Conservation (phyloP, 2,329 filamentous ascomycete genomes). For the Cladosporium halotolerans region DNA sequence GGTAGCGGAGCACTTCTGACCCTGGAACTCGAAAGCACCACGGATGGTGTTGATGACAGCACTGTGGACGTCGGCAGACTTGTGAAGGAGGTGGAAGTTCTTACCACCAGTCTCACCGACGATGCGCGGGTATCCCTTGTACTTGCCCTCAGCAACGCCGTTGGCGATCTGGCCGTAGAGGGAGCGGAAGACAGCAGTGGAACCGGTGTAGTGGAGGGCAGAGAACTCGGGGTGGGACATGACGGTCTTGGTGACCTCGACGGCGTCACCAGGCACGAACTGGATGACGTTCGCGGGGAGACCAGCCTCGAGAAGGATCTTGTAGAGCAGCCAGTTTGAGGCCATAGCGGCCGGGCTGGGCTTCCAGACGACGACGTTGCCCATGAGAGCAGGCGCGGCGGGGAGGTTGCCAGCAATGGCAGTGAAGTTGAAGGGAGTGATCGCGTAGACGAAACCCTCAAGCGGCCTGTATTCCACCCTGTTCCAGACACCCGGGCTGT, state of each 20-base stretch:
- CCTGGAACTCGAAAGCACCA: slow-evolving; percentile 82
- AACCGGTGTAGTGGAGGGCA: slow-evolving; percentile 85
- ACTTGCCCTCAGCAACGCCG: slow-evolving; percentile 72
- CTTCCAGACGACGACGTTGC: slow-evolving; percentile 94
- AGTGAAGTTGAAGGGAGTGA: slow-evolving; percentile 94
- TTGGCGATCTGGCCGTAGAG: slow-evolving; percentile 78
- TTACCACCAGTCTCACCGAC: slow-evolving; percentile 87
- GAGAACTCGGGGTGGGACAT: slow-evolving; percentile 73
- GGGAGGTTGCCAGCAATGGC: slow-evolving; percentile 84
- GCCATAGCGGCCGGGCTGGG: slow-evolving; percentile 78
- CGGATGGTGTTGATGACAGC: slow-evolving; percentile 75
- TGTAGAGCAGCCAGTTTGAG: slow-evolving; percentile 80
- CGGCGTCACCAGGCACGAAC: slow-evolving; percentile 81
- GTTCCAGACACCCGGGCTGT: slow-evolving; percentile 82
- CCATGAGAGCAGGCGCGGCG: slow-evolving; percentile 74
- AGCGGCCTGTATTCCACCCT: slow-evolving; percentile 80
- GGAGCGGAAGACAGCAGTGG: slow-evolving; percentile 80
- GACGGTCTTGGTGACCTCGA: slow-evolving; percentile 69
- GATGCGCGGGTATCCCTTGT: slow-evolving; percentile 76
- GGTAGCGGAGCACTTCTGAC: slow-evolving; percentile 82
- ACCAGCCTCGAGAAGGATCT: slow-evolving; percentile 86
- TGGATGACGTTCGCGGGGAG: slow-evolving; percentile 83
- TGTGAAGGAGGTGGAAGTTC: slow-evolving; percentile 82
- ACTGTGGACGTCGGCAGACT: slow-evolving; percentile 67
- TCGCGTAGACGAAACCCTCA: slow-evolving; percentile 89